Evolutionary conservation across 192 early-diverging fungal species (phyloP).

Genomic region (Geranomyces michiganensis): DNA sequence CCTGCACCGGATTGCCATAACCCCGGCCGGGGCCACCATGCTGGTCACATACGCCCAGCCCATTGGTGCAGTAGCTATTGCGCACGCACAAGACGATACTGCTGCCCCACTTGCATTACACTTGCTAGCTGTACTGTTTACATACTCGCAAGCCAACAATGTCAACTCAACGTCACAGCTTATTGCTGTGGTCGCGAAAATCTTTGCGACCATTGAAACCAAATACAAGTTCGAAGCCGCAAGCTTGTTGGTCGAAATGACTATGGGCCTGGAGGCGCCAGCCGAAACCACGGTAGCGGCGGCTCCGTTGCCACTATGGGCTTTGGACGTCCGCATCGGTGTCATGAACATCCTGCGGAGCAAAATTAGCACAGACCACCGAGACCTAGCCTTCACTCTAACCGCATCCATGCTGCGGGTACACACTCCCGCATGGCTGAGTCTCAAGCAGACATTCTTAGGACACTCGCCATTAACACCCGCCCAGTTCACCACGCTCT

Average conservation of each 20-base stretch:
- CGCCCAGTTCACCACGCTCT: slow-evolving; percentile 16
- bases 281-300: no score
- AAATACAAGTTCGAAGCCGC: slow-evolving; percentile 21
- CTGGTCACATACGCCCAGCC: no score
- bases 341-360: slow-evolving; percentile 20
- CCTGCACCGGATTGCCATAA: no score
- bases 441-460: background rate
- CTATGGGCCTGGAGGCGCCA: background rate
- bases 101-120: no score
- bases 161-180: background rate
- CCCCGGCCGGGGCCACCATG: background rate
- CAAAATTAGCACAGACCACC: slow-evolving; percentile 16
- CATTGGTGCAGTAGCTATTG: background rate
- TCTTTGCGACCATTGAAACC: slow-evolving; percentile 8
- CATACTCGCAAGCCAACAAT: no score
- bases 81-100: no score
- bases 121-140: no score
- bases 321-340: slow-evolving; percentile 13
- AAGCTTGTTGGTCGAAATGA: background rate
- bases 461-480: background rate
- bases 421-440: background rate
- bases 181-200: background rate
- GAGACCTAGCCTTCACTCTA: slow-evolving; percentile 20
- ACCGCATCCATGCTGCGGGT: slow-evolving; percentile 16
- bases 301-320: slow-evolving; percentile 10